Evolutionary conservation across 306 rosid genomes (phyloP).

Genomic region (Fragaria iinumae): DNA sequence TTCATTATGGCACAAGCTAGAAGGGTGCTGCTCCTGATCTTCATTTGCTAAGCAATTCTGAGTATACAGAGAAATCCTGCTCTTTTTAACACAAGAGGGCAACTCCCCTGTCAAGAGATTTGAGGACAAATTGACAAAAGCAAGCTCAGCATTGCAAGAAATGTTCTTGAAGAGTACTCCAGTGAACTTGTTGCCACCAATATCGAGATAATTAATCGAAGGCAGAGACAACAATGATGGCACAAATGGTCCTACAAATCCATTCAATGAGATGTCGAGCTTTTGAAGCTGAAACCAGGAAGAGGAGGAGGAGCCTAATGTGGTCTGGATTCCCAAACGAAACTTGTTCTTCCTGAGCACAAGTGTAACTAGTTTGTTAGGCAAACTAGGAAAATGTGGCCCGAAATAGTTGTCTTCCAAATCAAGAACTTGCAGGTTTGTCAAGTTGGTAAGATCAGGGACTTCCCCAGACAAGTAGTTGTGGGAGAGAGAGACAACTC

Average conservation of each 20-base stretch:
- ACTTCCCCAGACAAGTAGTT: conserved; percentile 64
- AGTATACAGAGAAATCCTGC: conserved; percentile 38
- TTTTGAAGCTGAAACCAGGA: conserved; percentile 61
- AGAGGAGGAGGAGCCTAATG: conserved; percentile 32
- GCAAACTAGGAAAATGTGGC: conserved; percentile 69
- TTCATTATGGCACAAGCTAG: conserved; percentile 63
- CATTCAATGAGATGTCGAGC: conserved; percentile 74
- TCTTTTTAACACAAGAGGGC: conserved; percentile 56
- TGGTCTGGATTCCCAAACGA: conserved; percentile 51
- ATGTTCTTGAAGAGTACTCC: conserved; percentile 61
- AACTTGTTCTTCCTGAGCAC: conserved; percentile 74
- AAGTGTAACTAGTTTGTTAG: conserved; percentile 54
- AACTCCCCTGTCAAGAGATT: conserved; percentile 78
- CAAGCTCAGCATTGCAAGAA: conserved; percentile 66
- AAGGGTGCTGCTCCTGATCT: conserved; percentile 49
- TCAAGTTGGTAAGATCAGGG: conserved; percentile 60
- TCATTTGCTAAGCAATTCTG: conserved; percentile 63
- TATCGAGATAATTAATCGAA: conserved; percentile 65
- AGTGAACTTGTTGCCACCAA: conserved; percentile 71
- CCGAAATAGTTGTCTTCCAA: conserved; percentile 69
- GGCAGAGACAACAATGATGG: conserved; percentile 63
- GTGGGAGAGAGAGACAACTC: conserved; percentile 68
- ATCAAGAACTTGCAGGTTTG: conserved; percentile 71
- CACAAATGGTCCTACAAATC: conserved; percentile 72
- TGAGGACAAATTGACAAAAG: conserved; percentile 69